Evolutionary conservation across 345 rosid genomes (phyloP).

Genomic region (Eucalyptus rudis): DNA sequence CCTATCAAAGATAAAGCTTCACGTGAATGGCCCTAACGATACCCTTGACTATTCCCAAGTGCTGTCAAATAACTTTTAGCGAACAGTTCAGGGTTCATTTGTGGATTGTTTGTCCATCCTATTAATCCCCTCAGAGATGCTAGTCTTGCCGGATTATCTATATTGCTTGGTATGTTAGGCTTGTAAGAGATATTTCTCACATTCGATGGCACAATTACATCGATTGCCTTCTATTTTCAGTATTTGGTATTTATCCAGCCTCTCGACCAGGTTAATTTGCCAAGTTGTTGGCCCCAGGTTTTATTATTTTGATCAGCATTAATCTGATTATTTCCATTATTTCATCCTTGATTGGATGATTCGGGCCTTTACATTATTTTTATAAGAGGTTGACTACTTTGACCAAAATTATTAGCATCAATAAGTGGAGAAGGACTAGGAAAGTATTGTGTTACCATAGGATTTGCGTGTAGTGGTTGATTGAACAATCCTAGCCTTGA

Average conservation of each 20-base stretch:
- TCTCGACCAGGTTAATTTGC: background rate
- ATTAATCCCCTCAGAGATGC: background rate
- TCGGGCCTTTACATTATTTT: background rate
- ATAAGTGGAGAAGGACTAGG: background rate
- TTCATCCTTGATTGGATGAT: background rate
- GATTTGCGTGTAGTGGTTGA: background rate
- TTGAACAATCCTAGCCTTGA: background rate
- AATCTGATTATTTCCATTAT: background rate
- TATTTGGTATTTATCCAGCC: background rate
- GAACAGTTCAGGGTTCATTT: background rate
- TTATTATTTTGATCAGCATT: background rate
- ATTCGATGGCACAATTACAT: background rate
- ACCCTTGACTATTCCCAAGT: background rate
- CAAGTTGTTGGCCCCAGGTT: background rate
- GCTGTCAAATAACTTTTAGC: background rate
- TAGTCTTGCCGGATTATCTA: background rate
- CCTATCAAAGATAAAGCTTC: background rate
- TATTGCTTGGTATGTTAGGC: background rate
- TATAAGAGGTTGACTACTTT: background rate
- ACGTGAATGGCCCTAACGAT: background rate
- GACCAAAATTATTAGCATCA: background rate
- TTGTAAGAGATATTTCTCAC: background rate
- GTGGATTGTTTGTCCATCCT: background rate
- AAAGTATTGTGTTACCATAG: background rate
- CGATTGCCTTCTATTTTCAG: background rate